A percentile compares a stretch with the other conserved stretches of the same genome.
These are phyloP conservation scores for Vararia minispora DNA, from an alignment of 768 basidiomycete species.

Conservation along the genomic window DNA sequence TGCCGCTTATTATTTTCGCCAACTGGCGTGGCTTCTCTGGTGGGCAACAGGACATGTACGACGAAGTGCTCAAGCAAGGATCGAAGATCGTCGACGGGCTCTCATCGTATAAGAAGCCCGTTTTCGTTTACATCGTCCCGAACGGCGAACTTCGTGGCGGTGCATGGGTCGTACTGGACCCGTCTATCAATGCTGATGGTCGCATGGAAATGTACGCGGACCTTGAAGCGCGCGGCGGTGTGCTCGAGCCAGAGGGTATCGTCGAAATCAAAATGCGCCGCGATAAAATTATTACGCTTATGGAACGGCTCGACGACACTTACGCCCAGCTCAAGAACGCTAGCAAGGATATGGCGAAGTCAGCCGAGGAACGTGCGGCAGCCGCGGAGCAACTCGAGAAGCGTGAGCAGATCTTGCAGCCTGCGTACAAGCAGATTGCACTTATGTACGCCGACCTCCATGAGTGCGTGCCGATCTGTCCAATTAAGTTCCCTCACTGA, in stretches of 20 bases:
- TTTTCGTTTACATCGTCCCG: conserved; percentile 97
- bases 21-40: conserved; percentile 99
- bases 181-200: conserved; percentile 80
- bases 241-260: conserved; percentile 93
- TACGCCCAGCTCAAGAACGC: conserved; percentile 76
- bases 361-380: conserved; percentile 60
- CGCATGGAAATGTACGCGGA: conserved; percentile 99
- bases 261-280: conserved; percentile 97
- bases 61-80: conserved; percentile 93
- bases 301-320: conserved; percentile 85
- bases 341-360: conserved; percentile 64
- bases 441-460: conserved; percentile 93
- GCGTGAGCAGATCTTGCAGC: conserved; percentile 72
- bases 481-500: conserved; percentile 1
- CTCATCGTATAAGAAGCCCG: conserved; percentile 92
- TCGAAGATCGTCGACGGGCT: conserved; percentile 98
- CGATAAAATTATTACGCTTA: conserved; percentile 79
- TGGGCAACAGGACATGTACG: conserved; percentile 98
- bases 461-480: conserved; percentile 46
- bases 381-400: conserved; percentile 59
- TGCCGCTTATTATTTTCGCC: conserved; percentile 96
- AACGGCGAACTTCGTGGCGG: conserved; percentile 98
- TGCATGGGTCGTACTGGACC: conserved; percentile 98
- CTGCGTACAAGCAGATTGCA: conserved; percentile 90
- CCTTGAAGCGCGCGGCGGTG: conserved; percentile 90